Conservation (phyloP, 106 monocot genomes). For the Dendrobium catenatum region DNA sequence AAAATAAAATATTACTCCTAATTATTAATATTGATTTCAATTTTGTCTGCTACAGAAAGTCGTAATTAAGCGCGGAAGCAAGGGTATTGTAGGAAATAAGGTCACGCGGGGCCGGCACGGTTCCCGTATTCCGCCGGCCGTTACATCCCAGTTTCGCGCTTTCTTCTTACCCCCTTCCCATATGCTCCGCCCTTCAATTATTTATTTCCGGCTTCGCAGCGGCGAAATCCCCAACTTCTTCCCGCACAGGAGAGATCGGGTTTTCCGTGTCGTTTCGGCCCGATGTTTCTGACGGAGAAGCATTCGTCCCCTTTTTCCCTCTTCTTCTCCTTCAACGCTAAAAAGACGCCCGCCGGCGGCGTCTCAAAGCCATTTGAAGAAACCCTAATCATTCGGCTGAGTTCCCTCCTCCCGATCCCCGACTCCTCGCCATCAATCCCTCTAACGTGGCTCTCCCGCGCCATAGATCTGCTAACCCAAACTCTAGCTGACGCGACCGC, state of each 20-base stretch:
- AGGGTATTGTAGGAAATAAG: too few relatives aligned
- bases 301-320: neutral
- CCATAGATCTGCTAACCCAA: slow-evolving; percentile 23
- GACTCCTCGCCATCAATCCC: slow-evolving; percentile 9
- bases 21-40: too few relatives aligned
- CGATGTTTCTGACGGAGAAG: slow-evolving; percentile 4
- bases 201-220: neutral
- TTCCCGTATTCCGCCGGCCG: too few relatives aligned
- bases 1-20: too few relatives aligned
- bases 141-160: too few relatives aligned
- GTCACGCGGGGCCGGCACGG: too few relatives aligned
- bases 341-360: neutral
- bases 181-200: neutral
- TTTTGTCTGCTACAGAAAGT: too few relatives aligned
- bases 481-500: slow-evolving; percentile 26
- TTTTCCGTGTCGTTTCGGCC: neutral
- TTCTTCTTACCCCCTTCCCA: neutral
- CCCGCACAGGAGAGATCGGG: neutral
- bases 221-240: neutral
- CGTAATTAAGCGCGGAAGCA: too few relatives aligned
- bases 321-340: neutral
- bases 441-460: slow-evolving; percentile 27
- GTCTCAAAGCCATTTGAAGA: slow-evolving; percentile 33
- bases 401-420: slow-evolving; percentile 24
- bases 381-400: slow-evolving; percentile 29